Base-by-base conservation (phyloP, 1,284 basidiomycete genomes). In the Trichosporon sp. region DNA sequence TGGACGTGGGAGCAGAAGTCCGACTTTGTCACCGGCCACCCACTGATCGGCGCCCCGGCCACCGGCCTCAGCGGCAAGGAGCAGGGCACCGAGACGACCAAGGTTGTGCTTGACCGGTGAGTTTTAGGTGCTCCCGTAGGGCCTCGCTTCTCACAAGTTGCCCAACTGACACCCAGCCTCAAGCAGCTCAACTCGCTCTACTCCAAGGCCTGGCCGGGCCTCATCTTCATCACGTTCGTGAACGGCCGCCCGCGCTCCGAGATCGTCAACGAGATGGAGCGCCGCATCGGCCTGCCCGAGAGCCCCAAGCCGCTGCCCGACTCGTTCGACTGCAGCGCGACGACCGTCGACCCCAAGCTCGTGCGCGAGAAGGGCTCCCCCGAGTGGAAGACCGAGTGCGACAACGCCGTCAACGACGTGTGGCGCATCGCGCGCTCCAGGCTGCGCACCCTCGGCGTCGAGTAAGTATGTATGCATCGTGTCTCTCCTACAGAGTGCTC, bases 151-250 rank as follows among this genome's bases (percentile, higher is more conserved):
- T n/a, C n/a, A n/a, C n/a, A n/a, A n/a, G n/a, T n/a, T n/a, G n/a
- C 32, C 38, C 18, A 42, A 21, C 66, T 67, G 56, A 70, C 67
- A n/a, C 35, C 0, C 68, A 83, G 83, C 8, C 76, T 84, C n/a
- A 74, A 74, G 5, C 77, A 81, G 89, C 86, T 96, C 64, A 96
- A 96, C 75, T 85, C 84, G 7, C 87, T 88, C 69, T 96, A 95
- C 77, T 91, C 93, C 78, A 83, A 79, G 29, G 84, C 84, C 65
- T 96, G 89, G 76, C 89, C 91, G 0, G 89, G 89, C 1, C 81
- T 96, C 70, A 86, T 90, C 29, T 96, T 92, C 78, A 91, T 95
- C 82, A 95, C 93, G 2, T 96, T 95, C 77, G 94, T 96, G 60
- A 92, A 93, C 77, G 92, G 92, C 35, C 87, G 94, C 68, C 87